Percentiles rank a stretch among this genome's conserved stretches.
These are phyloP conservation scores for Xylaria intraflava DNA, from an alignment of 495 filamentous ascomycete species.

Conservation along the genomic window DNA sequence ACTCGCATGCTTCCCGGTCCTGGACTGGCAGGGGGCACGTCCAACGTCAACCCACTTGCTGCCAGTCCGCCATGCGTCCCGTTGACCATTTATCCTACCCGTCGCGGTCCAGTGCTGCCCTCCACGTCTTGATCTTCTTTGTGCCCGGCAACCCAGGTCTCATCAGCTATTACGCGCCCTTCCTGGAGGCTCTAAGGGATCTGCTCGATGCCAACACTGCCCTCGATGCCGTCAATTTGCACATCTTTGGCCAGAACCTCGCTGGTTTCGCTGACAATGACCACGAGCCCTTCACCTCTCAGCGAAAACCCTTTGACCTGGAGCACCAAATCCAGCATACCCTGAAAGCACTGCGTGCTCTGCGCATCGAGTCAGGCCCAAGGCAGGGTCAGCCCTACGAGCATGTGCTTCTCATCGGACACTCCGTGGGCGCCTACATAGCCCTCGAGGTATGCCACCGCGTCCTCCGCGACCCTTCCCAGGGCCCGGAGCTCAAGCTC, in stretches of 20 bases:
- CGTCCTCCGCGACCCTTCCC: slow-evolving; percentile 29
- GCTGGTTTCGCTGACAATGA: slow-evolving; percentile 60
- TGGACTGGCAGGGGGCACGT: background rate
- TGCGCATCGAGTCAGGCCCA: slow-evolving; percentile 14
- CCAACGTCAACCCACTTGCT: no score
- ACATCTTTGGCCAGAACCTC: slow-evolving; percentile 66
- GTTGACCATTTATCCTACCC: slow-evolving; percentile 17
- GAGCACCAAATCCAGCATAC: slow-evolving; percentile 54
- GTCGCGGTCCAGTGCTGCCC: slow-evolving; percentile 6
- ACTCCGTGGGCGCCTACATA: slow-evolving; percentile 77
- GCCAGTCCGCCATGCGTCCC: background rate
- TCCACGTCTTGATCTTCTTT: slow-evolving; percentile 48
- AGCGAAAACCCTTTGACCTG: slow-evolving; percentile 41
- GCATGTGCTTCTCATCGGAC: slow-evolving; percentile 70
- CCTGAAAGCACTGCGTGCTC: slow-evolving; percentile 24
- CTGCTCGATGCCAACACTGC: slow-evolving; percentile 27
- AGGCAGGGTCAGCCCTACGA: slow-evolving; percentile 25
- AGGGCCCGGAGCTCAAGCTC: slow-evolving; percentile 16
- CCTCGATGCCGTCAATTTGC: slow-evolving; percentile 26
- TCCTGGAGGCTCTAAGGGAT: slow-evolving; percentile 44
- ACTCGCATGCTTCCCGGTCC: no score
- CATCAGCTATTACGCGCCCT: slow-evolving; percentile 71
- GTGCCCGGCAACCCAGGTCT: slow-evolving; percentile 86
- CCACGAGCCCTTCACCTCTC: slow-evolving; percentile 32
- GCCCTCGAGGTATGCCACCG: slow-evolving; percentile 62